phyloP scores from a whole-genome alignment of 176 grass and related monocot species.

The Avena eriantha region DNA sequence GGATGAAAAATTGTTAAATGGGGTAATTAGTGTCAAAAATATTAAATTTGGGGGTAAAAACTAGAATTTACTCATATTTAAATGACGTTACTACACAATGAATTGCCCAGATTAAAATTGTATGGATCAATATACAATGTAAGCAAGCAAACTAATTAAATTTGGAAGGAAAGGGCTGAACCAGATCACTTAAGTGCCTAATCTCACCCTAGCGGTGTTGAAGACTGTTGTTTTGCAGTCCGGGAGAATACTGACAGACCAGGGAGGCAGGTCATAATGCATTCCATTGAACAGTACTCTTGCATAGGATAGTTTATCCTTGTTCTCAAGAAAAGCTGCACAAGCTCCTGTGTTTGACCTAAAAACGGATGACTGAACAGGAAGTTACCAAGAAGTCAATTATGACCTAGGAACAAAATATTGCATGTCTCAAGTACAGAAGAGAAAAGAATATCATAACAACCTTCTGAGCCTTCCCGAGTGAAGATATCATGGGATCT shows the following conservation, averaged over 20 bases:
- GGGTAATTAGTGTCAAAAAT: too few relatives aligned
- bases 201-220: slow-evolving; percentile 93
- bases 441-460: slow-evolving; percentile 12
- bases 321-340: slow-evolving; percentile 94
- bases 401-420: slow-evolving; percentile 42
- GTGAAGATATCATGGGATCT: slow-evolving; percentile 75
- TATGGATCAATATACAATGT: slow-evolving; percentile 4
- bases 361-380: slow-evolving; percentile 77
- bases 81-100: not conserved
- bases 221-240: slow-evolving; percentile 93
- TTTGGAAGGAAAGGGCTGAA: slow-evolving; percentile 1
- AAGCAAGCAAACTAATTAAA: slow-evolving; percentile 35
- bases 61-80: too few relatives aligned
- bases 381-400: slow-evolving; percentile 47
- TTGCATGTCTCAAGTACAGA: slow-evolving; percentile 5
- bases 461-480: slow-evolving; percentile 84
- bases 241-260: slow-evolving; percentile 97
- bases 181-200: slow-evolving; percentile 7
- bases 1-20: too few relatives aligned
- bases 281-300: slow-evolving; percentile 84
- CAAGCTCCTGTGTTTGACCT: slow-evolving; percentile 78
- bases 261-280: slow-evolving; percentile 90
- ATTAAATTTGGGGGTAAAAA: too few relatives aligned
- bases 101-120: slow-evolving; percentile 26
- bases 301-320: slow-evolving; percentile 71